Percentiles rank a stretch among this genome's conserved stretches.
These are phyloP conservation scores for Cucumis variabilis DNA, from an alignment of 331 rosid species.

Conservation along the genomic window DNA sequence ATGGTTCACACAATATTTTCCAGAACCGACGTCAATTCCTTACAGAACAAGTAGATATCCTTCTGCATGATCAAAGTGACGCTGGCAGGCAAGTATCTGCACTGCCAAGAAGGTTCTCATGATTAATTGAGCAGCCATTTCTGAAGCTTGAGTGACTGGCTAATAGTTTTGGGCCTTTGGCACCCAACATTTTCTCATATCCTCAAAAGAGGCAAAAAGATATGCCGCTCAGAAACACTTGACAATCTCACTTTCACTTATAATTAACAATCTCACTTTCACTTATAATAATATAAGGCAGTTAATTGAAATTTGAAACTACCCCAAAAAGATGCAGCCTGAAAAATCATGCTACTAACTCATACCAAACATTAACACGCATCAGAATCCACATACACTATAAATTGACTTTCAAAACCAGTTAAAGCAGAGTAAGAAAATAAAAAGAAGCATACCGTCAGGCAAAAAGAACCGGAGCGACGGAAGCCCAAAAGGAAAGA, in stretches of 20 bases:
- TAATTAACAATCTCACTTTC: conserved; percentile 2
- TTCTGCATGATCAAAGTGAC: conserved; percentile 37
- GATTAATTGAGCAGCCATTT: conserved; percentile 49
- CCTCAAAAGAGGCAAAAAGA: conserved; percentile 94
- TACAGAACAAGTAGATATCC: conserved; percentile 47
- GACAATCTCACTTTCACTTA: no score
- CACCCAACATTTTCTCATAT: conserved; percentile 76
- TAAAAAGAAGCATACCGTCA: conserved; percentile 53
- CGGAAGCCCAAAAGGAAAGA: conserved; percentile 82
- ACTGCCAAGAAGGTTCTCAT: conserved; percentile 37
- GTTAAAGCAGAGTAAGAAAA: not conserved
- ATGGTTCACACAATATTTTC: not conserved
- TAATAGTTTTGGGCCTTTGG: conserved; percentile 68
- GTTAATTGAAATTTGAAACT: conserved; percentile 6
- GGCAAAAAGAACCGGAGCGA: conserved; percentile 83
- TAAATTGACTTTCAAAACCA: not conserved
- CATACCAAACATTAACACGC: not conserved
- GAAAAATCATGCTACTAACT: no score
- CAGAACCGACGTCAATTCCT: conserved; percentile 37
- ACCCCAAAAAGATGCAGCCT: not conserved
- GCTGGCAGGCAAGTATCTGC: conserved; percentile 44
- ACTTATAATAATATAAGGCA: not conserved
- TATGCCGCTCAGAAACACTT: conserved; percentile 58
- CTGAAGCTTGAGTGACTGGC: conserved; percentile 53
- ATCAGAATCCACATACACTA: not conserved